Evolutionary conservation across 192 early-diverging fungal genomes (phyloP).

Genomic region (Umbelopsis isabellina): DNA sequence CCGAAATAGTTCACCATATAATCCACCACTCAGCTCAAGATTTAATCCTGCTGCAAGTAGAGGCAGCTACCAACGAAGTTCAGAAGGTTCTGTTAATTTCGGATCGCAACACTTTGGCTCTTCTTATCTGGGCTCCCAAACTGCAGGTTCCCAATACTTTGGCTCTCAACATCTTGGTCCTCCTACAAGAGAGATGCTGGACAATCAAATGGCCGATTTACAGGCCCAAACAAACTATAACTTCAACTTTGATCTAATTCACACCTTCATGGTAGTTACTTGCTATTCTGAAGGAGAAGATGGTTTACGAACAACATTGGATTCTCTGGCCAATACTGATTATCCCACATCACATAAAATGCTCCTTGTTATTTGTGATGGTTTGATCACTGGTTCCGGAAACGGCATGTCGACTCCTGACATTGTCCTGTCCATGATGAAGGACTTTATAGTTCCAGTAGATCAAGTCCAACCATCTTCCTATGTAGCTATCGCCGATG

Average conservation of each 20-base stretch:
- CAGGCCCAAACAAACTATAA: conserved; percentile 41
- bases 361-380: conserved; percentile 79
- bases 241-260: conserved; percentile 61
- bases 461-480: conserved; percentile 73
- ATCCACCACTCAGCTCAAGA: neutral
- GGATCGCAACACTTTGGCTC: neutral
- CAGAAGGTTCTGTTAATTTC: neutral
- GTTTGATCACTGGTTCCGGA: conserved; percentile 76
- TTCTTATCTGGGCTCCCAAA: neutral
- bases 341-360: conserved; percentile 78
- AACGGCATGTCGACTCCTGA: conserved; percentile 76
- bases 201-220: conserved; percentile 21
- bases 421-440: conserved; percentile 80
- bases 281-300: conserved; percentile 82
- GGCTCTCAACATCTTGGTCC: neutral
- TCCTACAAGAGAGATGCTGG: conserved; percentile 13
- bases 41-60: neutral
- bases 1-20: neutral
- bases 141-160: neutral
- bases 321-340: conserved; percentile 75
- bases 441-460: conserved; percentile 64
- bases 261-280: conserved; percentile 76
- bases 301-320: conserved; percentile 71
- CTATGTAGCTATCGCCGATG: conserved; percentile 89
- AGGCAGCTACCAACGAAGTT: neutral